A percentile compares a stretch with the other conserved stretches of the same genome.
Conservation (phyloP, 1,139 yeast genomes). For the Petasospora fabianii region DNA sequence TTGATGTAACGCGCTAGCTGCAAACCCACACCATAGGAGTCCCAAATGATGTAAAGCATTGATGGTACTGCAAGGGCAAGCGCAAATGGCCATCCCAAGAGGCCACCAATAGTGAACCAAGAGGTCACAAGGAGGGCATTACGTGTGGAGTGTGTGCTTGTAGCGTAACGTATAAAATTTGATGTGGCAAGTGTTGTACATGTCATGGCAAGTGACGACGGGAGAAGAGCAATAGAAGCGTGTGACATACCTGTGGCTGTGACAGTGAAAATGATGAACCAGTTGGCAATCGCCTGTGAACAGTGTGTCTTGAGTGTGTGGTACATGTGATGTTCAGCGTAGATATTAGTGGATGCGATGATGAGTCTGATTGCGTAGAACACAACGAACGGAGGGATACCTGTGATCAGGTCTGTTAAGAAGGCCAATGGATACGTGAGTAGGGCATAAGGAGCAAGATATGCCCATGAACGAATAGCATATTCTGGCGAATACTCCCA, state of each 20-base stretch:
- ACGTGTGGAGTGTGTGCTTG: slow-evolving; percentile 18
- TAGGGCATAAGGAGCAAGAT: slow-evolving; percentile 50
- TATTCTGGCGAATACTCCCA: slow-evolving; percentile 96
- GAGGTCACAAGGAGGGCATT: slow-evolving; percentile 41
- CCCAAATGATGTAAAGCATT: slow-evolving; percentile 33
- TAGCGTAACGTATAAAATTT: slow-evolving; percentile 29
- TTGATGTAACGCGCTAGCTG: slow-evolving; percentile 14
- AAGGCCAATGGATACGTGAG: slow-evolving; percentile 35
- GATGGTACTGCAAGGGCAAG: slow-evolving; percentile 63
- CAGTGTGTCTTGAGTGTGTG: slow-evolving; percentile 37
- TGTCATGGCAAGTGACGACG: slow-evolving; percentile 83
- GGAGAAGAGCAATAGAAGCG: slow-evolving; percentile 80
- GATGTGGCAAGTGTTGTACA: slow-evolving; percentile 54
- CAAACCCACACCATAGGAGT: slow-evolving; percentile 21
- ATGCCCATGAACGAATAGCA: slow-evolving; percentile 85
- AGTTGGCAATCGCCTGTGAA: slow-evolving; percentile 41
- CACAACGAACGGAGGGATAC: slow-evolving; percentile 20
- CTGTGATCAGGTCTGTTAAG: slow-evolving; percentile 11
- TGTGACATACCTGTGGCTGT: slow-evolving; percentile 72
- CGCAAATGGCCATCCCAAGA: slow-evolving; percentile 92
- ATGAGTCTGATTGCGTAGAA: slow-evolving; percentile 54
- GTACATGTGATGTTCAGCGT: slow-evolving; percentile 51
- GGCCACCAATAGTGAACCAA: slow-evolving; percentile 61
- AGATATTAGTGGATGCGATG: slow-evolving; percentile 51
- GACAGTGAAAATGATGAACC: slow-evolving; percentile 52